Conservation (phyloP, 306 rosid genomes). For the Rubus idaeus region DNA sequence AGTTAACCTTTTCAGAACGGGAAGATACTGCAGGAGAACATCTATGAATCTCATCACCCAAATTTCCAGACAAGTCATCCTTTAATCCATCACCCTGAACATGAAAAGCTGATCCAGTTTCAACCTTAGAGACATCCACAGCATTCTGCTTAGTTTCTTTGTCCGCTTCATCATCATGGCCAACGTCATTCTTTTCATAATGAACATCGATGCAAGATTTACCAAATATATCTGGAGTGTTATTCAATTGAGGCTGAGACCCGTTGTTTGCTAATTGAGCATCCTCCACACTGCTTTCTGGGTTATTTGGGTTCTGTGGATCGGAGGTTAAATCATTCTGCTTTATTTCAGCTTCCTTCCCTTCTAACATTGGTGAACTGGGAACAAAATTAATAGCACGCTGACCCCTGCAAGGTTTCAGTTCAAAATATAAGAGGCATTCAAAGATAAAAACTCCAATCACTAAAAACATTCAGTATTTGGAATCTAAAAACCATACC, state of each 20-base stretch:
- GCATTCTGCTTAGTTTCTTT: slow-evolving; percentile 40
- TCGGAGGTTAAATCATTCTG: slow-evolving; percentile 33
- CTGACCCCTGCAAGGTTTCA: slow-evolving; percentile 43
- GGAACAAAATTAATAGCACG: slow-evolving; percentile 38
- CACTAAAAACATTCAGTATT: slow-evolving; percentile 15
- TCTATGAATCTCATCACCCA: slow-evolving; percentile 27
- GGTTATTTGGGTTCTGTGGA: slow-evolving; percentile 30
- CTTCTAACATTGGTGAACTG: slow-evolving; percentile 27
- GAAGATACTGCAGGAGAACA: slow-evolving; percentile 28
- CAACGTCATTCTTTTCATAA: slow-evolving; percentile 32
- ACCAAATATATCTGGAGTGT: slow-evolving; percentile 23
- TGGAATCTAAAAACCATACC: slow-evolving; percentile 43
- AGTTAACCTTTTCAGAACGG: slow-evolving; percentile 29
- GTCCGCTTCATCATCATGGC: slow-evolving; percentile 26
- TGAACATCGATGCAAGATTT: slow-evolving; percentile 33
- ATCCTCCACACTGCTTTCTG: slow-evolving; percentile 29
- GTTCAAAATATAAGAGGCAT: not conserved
- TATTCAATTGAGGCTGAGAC: slow-evolving; percentile 17
- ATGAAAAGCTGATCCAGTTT: slow-evolving; percentile 27
- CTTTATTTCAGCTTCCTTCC: slow-evolving; percentile 42
- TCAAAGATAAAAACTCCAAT: slow-evolving; percentile 3
- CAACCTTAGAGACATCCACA: slow-evolving; percentile 31
- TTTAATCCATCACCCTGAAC: slow-evolving; percentile 25
- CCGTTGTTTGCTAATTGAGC: slow-evolving; percentile 13
- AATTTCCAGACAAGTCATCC: slow-evolving; percentile 31